These are phyloP conservation scores for Pyrenophora tritici-repentis DNA, from an alignment of 2,329 filamentous ascomycete genomes.

Conservation along the genomic window DNA sequence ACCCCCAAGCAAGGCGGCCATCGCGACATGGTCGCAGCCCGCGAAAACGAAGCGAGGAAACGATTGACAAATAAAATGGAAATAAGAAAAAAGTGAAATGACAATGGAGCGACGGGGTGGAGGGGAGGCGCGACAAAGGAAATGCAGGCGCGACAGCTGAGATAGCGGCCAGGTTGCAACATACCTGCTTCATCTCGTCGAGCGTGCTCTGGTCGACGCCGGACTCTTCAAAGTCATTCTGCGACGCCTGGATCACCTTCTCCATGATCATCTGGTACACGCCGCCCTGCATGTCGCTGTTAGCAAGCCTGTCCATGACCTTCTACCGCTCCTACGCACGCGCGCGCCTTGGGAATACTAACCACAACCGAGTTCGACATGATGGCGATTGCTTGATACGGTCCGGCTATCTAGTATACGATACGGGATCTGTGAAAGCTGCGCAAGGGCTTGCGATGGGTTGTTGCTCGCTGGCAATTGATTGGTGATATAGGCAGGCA, in stretches of 20 bases:
- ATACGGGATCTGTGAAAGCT: constrained; percentile 18
- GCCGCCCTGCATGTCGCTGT: constrained; percentile 58
- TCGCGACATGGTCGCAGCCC: constrained; percentile 25
- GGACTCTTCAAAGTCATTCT: constrained; percentile 95
- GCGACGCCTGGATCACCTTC: constrained; percentile 66
- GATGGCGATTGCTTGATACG: constrained; percentile 21
- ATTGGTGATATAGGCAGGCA: constrained; percentile 27
- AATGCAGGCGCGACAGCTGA: constrained; percentile 22
- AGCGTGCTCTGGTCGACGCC: constrained; percentile 87
- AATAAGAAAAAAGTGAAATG: constrained; percentile 8
- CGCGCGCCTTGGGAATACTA: constrained; percentile 34
- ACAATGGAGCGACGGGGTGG: constrained; percentile 5
- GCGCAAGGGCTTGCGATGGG: constrained; percentile 24
- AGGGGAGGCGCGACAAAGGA: constrained; percentile 16
- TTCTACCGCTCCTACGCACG: constrained; percentile 18
- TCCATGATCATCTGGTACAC: constrained; percentile 93
- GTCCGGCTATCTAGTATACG: constrained; percentile 25
- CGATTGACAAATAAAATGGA: constrained; percentile 14
- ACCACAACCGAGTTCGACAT: constrained; percentile 50
- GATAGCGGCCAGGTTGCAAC: constrained; percentile 46
- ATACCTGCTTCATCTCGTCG: constrained; percentile 85
- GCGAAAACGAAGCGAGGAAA: constrained; percentile 22
- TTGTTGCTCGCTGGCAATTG: constrained; percentile 27
- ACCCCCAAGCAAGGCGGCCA: constrained; percentile 33
- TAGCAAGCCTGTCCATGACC: constrained; percentile 30